These are phyloP conservation scores for Catharanthus roseus DNA, from an alignment of 257 asterid species.

Conservation along the genomic window DNA sequence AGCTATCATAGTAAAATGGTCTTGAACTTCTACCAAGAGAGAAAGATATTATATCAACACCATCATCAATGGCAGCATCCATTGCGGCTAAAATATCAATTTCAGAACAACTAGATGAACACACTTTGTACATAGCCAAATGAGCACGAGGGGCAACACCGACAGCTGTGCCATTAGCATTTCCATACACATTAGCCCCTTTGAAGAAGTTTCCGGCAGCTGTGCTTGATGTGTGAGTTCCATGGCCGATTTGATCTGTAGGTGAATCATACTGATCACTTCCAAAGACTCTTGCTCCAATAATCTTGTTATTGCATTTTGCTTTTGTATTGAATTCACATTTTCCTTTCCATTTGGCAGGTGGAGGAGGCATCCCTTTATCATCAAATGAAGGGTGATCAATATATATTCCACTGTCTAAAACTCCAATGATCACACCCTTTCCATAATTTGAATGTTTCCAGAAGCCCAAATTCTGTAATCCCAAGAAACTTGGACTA, in stretches of 20 bases:
- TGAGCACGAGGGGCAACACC: slow-evolving; percentile 61
- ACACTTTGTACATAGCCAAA: slow-evolving; percentile 44
- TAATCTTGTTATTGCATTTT: slow-evolving; percentile 45
- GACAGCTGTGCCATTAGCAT: slow-evolving; percentile 43
- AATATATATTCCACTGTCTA: slow-evolving; percentile 37
- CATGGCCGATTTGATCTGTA: slow-evolving; percentile 36
- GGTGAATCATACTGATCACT: slow-evolving; percentile 3
- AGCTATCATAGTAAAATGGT: not conserved
- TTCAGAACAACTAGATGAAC: slow-evolving; percentile 18
- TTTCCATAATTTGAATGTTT: slow-evolving; percentile 37
- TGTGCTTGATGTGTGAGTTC: slow-evolving; percentile 46
- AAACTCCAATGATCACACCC: slow-evolving; percentile 46
- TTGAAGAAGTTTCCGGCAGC: slow-evolving; percentile 48
- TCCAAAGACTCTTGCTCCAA: slow-evolving; percentile 34
- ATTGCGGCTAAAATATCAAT: not conserved
- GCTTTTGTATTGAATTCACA: slow-evolving; percentile 23
- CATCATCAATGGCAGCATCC: slow-evolving; percentile 2
- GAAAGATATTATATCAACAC: slow-evolving; percentile 10
- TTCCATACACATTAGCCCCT: slow-evolving; percentile 42
- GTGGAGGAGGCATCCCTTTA: slow-evolving; percentile 45
- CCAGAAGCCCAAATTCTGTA: slow-evolving; percentile 46
- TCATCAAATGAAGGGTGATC: slow-evolving; percentile 48
- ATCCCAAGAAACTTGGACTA: slow-evolving; percentile 41
- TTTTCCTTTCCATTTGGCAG: slow-evolving; percentile 42
- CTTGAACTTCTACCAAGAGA: not conserved